A percentile compares a stretch with the other conserved stretches of the same genome.
Conservation (phyloP, 371 early-diverging fungal genomes). For the Mycotypha africana region DNA sequence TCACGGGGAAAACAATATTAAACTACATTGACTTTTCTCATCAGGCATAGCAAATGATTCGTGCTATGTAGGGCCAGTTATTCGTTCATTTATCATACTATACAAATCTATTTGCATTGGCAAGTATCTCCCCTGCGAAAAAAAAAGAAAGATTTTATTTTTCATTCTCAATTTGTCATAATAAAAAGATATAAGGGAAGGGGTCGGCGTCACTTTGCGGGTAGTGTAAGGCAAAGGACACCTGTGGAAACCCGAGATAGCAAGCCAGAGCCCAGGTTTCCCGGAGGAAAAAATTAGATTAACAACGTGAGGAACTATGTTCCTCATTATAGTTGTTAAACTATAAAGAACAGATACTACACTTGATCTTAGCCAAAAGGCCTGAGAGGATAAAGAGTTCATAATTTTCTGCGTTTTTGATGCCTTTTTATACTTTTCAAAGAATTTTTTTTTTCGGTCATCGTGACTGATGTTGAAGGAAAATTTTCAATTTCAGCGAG, state of each 20-base stretch:
- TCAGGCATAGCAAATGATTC: too few species aligned
- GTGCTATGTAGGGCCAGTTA: too few species aligned
- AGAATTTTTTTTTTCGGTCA: too few species aligned
- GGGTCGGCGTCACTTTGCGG: constrained; percentile 34
- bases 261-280: constrained; percentile 33
- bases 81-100: too few species aligned
- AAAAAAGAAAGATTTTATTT: too few species aligned
- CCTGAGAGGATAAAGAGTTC: constrained; percentile 58
- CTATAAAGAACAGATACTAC: constrained; percentile 83
- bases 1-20: too few species aligned
- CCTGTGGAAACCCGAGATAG: constrained; percentile 28
- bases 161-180: constrained; percentile 11
- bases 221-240: constrained; percentile 40
- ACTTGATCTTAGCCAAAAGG: constrained; percentile 81
- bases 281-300: constrained; percentile 53
- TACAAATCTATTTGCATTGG: too few species aligned
- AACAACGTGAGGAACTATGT: constrained; percentile 44
- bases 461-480: too few species aligned
- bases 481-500: too few species aligned
- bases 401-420: constrained; percentile 12
- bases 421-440: constrained; percentile 23
- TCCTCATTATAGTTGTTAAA: constrained; percentile 63
- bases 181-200: neutral
- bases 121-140: too few species aligned
- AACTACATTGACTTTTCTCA: too few species aligned